A percentile compares a stretch with the other conserved stretches of the same genome.
phyloP scores from a whole-genome alignment of 1,284 basidiomycete species.

The Rhodotorula sp. region DNA sequence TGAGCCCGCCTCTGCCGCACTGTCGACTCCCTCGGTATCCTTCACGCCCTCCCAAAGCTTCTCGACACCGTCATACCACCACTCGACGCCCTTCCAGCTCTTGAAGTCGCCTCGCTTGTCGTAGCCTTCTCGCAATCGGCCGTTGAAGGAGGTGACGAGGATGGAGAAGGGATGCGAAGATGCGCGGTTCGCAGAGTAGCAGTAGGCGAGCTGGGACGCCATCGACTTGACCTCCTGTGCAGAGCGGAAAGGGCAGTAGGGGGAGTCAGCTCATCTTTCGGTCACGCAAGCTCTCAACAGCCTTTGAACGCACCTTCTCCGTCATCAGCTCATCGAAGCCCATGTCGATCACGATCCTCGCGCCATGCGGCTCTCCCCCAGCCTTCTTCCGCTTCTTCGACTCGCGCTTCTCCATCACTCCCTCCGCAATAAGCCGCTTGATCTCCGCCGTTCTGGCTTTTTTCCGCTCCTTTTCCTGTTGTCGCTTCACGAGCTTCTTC shows the following conservation, averaged over 20 bases:
- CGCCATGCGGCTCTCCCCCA: conserved; percentile 54
- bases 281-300: too few species aligned
- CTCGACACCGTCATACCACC: conserved; percentile 72
- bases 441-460: conserved; percentile 58
- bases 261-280: not conserved
- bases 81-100: conserved; percentile 77
- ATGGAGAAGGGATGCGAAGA: conserved; percentile 70
- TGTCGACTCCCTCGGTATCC: not conserved
- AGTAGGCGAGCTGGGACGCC: conserved; percentile 80
- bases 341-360: conserved; percentile 80
- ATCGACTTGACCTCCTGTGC: conserved; percentile 81
- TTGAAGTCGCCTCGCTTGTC: conserved; percentile 69
- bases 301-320: conserved; percentile 67
- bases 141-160: conserved; percentile 75
- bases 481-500: conserved; percentile 70
- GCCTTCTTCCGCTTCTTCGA: conserved; percentile 50
- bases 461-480: conserved; percentile 65
- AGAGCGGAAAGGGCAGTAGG: conserved; percentile 1
- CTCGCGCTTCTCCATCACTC: conserved; percentile 45
- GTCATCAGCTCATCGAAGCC: conserved; percentile 94
- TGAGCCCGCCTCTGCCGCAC: not conserved
- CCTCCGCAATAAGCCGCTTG: conserved; percentile 39
- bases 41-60: conserved; percentile 57
- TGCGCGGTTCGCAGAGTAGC: conserved; percentile 80
- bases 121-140: conserved; percentile 66